Evolutionary conservation across 2,329 filamentous ascomycete species (phyloP).

Genomic region (Aspergillus nomiae): DNA sequence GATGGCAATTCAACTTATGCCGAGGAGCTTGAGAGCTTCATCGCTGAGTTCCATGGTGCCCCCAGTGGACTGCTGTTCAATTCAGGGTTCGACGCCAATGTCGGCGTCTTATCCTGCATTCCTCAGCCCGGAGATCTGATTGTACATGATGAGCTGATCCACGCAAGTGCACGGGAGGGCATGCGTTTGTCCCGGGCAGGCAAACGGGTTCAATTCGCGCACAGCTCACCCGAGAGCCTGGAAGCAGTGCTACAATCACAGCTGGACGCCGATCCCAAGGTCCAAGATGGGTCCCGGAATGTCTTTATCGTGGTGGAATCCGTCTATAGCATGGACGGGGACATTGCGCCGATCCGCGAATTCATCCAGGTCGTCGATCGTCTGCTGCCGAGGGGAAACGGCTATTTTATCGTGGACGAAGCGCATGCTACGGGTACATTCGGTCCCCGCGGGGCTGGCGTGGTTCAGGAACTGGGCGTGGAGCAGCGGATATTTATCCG

Average conservation of each 20-base stretch:
- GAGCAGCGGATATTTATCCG: slow-evolving; percentile 53
- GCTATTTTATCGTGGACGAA: slow-evolving; percentile 59
- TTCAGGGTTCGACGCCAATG: slow-evolving; percentile 69
- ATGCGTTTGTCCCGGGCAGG: slow-evolving; percentile 66
- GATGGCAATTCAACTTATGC: slow-evolving; percentile 67
- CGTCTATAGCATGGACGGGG: slow-evolving; percentile 83
- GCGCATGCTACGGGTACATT: slow-evolving; percentile 57
- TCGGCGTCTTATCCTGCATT: slow-evolving; percentile 62
- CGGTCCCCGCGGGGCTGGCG: slow-evolving; percentile 51
- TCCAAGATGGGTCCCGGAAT: slow-evolving; percentile 48
- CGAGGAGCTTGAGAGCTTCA: slow-evolving; percentile 58
- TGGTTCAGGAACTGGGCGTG: slow-evolving; percentile 54
- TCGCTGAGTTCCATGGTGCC: slow-evolving; percentile 63
- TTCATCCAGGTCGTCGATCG: slow-evolving; percentile 62
- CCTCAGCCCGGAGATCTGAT: slow-evolving; percentile 64
- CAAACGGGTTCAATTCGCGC: slow-evolving; percentile 47
- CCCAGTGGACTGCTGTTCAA: slow-evolving; percentile 62
- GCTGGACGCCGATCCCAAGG: slow-evolving; percentile 30
- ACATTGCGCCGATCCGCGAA: slow-evolving; percentile 64
- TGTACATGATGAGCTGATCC: slow-evolving; percentile 73
- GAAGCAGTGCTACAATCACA: slow-evolving; percentile 37
- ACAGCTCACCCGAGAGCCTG: slow-evolving; percentile 49
- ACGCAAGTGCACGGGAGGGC: slow-evolving; percentile 77
- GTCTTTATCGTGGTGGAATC: slow-evolving; percentile 71
- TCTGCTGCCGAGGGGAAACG: slow-evolving; percentile 59